Evolutionary conservation across 1,284 basidiomycete genomes (phyloP).

Genomic region (Fomitopsis schrenkii): DNA sequence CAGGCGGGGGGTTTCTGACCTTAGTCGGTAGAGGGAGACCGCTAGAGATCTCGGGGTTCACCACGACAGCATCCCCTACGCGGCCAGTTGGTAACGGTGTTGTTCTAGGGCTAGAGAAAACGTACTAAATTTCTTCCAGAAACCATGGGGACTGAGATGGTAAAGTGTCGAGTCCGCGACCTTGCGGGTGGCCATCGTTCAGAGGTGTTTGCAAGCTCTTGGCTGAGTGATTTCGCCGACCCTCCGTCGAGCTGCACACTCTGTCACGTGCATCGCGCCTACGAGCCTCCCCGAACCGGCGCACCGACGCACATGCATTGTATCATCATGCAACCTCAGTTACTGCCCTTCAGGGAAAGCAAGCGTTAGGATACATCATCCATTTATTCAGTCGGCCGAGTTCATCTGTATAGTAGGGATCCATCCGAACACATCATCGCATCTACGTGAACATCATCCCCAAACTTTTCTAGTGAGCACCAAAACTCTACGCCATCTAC

Average conservation of each 20-base stretch:
- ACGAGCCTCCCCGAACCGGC: too few species aligned
- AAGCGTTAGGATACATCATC: too few species aligned
- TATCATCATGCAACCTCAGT: too few species aligned
- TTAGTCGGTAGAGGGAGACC: slow-evolving; percentile 78
- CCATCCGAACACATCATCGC: too few species aligned
- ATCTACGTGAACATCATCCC: too few species aligned
- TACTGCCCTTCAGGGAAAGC: too few species aligned
- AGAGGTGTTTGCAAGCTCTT: not conserved
- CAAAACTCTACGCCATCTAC: not conserved
- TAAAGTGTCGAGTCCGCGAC: slow-evolving; percentile 83
- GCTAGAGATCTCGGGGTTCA: slow-evolving; percentile 89
- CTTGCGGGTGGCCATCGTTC: slow-evolving; percentile 65
- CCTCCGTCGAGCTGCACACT: not conserved
- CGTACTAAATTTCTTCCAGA: slow-evolving; percentile 94
- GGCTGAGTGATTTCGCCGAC: not conserved
- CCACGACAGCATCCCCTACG: slow-evolving; percentile 67
- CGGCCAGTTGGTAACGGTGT: not conserved
- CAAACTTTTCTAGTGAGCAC: too few species aligned
- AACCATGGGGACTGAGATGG: slow-evolving; percentile 82
- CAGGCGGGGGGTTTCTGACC: slow-evolving; percentile 85
- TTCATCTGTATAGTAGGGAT: too few species aligned
- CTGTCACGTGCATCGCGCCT: not conserved
- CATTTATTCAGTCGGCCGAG: too few species aligned
- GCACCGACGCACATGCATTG: too few species aligned
- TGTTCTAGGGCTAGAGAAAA: slow-evolving; percentile 11